Evolutionary conservation across 192 early-diverging fungal species (phyloP).

Genomic region (Coemansia sp.): DNA sequence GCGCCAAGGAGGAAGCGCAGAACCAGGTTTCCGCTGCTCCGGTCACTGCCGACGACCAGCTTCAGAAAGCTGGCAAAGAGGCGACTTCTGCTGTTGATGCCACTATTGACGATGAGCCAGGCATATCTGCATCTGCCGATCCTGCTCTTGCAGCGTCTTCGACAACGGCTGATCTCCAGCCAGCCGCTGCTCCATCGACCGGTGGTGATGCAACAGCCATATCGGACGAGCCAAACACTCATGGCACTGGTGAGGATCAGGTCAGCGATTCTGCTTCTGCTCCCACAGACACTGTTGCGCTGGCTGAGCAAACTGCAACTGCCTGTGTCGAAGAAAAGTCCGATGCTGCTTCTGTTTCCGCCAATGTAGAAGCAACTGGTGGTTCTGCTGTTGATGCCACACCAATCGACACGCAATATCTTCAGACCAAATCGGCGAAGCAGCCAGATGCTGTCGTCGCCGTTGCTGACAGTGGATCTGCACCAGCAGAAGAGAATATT

Average conservation of each 20-base stretch:
- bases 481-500: neutral
- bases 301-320: neutral
- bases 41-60: no score
- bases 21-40: no score
- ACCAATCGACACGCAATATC: no score
- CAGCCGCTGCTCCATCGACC: neutral
- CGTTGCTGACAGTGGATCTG: neutral
- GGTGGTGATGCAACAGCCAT: neutral
- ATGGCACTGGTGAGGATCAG: neutral
- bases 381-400: no score
- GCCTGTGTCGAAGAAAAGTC: neutral
- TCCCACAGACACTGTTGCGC: neutral
- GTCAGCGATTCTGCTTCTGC: neutral
- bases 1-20: neutral
- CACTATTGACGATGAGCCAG: slow-evolving; percentile 2
- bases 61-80: no score
- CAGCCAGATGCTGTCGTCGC: no score
- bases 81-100: neutral
- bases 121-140: slow-evolving; percentile 5
- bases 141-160: neutral
- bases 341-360: no score
- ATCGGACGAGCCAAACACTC: neutral
- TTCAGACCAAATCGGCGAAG: no score
- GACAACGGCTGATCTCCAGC: neutral
- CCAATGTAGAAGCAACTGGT: no score